These are phyloP conservation scores for Lyophyllum atratum DNA, from an alignment of 768 basidiomycete species.

Conservation along the genomic window DNA sequence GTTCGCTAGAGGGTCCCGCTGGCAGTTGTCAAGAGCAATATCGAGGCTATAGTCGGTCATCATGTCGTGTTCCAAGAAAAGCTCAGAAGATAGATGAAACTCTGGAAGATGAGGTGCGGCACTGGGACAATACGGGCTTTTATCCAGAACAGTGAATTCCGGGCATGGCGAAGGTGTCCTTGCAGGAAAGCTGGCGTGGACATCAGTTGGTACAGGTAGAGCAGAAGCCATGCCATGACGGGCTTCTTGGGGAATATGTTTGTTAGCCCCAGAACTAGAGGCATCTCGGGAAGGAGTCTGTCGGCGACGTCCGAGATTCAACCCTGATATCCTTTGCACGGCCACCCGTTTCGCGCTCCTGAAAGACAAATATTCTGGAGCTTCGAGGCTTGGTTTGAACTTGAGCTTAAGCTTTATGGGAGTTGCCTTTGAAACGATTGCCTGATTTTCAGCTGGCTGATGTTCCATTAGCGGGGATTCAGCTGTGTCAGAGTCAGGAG, in stretches of 20 bases:
- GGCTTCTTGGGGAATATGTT: not conserved
- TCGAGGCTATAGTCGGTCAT: constrained; percentile 2
- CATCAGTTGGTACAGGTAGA: not conserved
- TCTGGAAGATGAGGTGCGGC: constrained; percentile 18
- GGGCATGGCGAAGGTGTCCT: constrained; percentile 22
- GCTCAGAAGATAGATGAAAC: constrained; percentile 15
- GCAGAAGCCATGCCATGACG: not conserved
- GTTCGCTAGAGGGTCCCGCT: constrained; percentile 18
- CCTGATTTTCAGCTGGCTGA: not conserved
- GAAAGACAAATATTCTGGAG: not conserved
- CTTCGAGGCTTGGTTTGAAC: not conserved
- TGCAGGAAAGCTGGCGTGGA: not conserved
- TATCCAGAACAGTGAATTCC: constrained; percentile 26
- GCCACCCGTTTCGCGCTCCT: constrained; percentile 19
- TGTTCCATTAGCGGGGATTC: not conserved
- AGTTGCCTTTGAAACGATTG: not conserved
- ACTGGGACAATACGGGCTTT: constrained; percentile 15
- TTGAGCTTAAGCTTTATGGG: not conserved
- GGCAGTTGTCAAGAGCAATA: constrained; percentile 3
- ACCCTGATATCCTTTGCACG: constrained; percentile 12
- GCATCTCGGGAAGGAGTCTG: not conserved
- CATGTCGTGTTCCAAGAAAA: constrained; percentile 13
- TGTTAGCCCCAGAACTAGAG: not conserved
- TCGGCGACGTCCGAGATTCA: constrained; percentile 1
- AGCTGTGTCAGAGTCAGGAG: not conserved